Conservation (phyloP, 306 rosid genomes). For the Crotalaria pallida region DNA sequence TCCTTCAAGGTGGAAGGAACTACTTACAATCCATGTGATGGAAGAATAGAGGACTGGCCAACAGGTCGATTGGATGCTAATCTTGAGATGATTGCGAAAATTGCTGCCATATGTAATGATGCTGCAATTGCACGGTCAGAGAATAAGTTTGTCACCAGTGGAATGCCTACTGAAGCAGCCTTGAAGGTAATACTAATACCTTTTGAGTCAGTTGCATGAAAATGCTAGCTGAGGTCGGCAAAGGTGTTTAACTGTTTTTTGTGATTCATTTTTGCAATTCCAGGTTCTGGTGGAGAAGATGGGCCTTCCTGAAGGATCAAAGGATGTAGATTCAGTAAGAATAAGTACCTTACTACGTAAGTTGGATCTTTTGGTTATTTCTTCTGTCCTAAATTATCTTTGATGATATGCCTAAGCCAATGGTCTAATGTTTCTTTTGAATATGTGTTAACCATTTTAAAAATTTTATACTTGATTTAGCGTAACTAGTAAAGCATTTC, state of each 20-base stretch:
- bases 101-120: slow-evolving; percentile 69
- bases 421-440: background rate
- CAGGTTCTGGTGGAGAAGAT: slow-evolving; percentile 91
- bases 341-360: slow-evolving; percentile 36
- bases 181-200: slow-evolving; percentile 39
- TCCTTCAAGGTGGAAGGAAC: slow-evolving; percentile 74
- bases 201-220: background rate
- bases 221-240: background rate
- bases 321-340: slow-evolving; percentile 15
- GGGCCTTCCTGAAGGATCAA: slow-evolving; percentile 67
- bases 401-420: background rate
- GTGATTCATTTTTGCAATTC: slow-evolving; percentile 3
- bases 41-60: slow-evolving; percentile 59
- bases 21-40: slow-evolving; percentile 61
- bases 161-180: slow-evolving; percentile 85
- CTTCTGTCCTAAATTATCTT: background rate
- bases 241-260: slow-evolving; percentile 17
- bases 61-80: slow-evolving; percentile 53
- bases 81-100: slow-evolving; percentile 65
- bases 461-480: background rate
- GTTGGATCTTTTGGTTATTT: slow-evolving; percentile 7
- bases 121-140: slow-evolving; percentile 51
- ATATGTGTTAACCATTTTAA: background rate
- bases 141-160: slow-evolving; percentile 52
- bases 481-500: background rate